phyloP scores from a whole-genome alignment of 345 rosid species.

The Kernera saxatilis region DNA sequence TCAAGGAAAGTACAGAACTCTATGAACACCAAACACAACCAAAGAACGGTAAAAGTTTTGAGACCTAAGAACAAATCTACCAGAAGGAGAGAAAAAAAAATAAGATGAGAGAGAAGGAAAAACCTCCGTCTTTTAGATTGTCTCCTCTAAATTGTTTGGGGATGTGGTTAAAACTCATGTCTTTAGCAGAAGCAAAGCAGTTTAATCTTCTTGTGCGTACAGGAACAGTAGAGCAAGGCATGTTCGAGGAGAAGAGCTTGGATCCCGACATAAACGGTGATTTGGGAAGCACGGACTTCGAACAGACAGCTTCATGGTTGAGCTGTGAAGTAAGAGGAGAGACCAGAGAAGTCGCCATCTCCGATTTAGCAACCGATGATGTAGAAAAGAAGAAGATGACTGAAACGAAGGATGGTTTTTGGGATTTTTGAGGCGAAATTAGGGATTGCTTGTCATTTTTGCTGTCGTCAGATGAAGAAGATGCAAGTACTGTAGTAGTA shows the following conservation, averaged over 20 bases:
- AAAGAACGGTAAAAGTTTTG: neutral
- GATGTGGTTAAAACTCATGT: conserved; percentile 47
- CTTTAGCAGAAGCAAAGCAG: conserved; percentile 39
- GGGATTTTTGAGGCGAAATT: conserved; percentile 14
- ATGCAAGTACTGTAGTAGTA: neutral
- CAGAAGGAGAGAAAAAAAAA: neutral
- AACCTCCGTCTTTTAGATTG: conserved; percentile 77
- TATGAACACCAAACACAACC: neutral
- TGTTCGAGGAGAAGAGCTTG: conserved; percentile 29
- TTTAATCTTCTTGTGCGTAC: conserved; percentile 27
- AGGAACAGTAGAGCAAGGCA: conserved; percentile 25
- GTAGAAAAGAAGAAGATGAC: neutral
- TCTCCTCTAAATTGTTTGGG: conserved; percentile 76
- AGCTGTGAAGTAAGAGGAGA: conserved; percentile 44
- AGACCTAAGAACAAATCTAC: neutral
- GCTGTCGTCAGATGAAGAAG: conserved; percentile 30
- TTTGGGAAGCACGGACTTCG: conserved; percentile 27
- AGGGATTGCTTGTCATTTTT: conserved; percentile 35
- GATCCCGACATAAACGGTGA: conserved; percentile 42
- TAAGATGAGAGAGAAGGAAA: conserved; percentile 12
- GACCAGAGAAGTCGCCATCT: conserved; percentile 57
- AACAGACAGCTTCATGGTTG: conserved; percentile 27
- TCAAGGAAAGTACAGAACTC: neutral
- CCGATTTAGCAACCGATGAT: neutral
- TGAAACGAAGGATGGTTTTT: neutral